phyloP scores from a whole-genome alignment of 2,329 filamentous ascomycete species.

The Hymenoscyphus fraxineus region DNA sequence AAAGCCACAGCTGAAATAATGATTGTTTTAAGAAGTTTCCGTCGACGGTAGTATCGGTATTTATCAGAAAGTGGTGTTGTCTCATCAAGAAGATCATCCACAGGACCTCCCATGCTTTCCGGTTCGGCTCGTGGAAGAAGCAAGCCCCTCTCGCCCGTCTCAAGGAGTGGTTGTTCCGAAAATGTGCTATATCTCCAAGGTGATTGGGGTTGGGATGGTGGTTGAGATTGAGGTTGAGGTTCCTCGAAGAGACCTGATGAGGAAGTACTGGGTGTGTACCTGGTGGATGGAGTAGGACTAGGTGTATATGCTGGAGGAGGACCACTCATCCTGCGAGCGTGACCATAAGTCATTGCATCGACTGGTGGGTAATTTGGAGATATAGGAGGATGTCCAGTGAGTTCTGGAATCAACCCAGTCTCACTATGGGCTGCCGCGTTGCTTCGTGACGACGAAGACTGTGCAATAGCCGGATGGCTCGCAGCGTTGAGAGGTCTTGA shows the following conservation, averaged over 20 bases:
- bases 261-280: slow-evolving; percentile 6
- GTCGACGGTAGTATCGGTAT: slow-evolving; percentile 7
- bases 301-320: slow-evolving; percentile 31
- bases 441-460: slow-evolving; percentile 19
- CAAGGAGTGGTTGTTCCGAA: slow-evolving; percentile 22
- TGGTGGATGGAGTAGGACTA: slow-evolving; percentile 15
- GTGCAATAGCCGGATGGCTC: slow-evolving; percentile 18
- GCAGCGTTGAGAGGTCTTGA: slow-evolving; percentile 20
- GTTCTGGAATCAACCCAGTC: slow-evolving; percentile 12
- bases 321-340: slow-evolving; percentile 19
- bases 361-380: slow-evolving; percentile 16
- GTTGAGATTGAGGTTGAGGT: background rate
- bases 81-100: slow-evolving; percentile 20
- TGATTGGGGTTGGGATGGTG: slow-evolving; percentile 4
- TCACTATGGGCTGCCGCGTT: slow-evolving; percentile 21
- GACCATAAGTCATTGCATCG: slow-evolving; percentile 16
- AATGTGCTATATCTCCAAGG: slow-evolving; percentile 28
- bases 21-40: slow-evolving; percentile 15
- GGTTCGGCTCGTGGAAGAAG: slow-evolving; percentile 20
- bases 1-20: slow-evolving; percentile 24
- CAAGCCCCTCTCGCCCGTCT: slow-evolving; percentile 15
- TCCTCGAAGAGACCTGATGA: slow-evolving; percentile 7
- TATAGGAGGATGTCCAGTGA: slow-evolving; percentile 14
- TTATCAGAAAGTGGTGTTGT: slow-evolving; percentile 24
- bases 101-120: slow-evolving; percentile 31